Evolutionary conservation across 768 basidiomycete species (phyloP).

Genomic region (Leccinellum rugosiceps): DNA sequence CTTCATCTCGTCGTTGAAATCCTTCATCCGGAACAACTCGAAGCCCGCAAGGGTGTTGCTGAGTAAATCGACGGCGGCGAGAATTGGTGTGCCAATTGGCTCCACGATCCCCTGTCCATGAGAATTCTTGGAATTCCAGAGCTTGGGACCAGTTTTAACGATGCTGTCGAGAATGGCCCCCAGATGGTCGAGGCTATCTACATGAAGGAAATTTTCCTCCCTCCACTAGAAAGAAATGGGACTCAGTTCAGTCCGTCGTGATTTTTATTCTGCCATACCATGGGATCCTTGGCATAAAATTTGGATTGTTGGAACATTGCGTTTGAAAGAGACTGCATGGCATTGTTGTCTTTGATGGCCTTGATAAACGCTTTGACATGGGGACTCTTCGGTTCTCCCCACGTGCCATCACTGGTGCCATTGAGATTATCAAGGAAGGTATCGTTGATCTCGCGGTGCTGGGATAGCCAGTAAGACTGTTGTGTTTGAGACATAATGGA

Average conservation of each 20-base stretch:
- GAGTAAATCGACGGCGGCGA: background rate
- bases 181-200: background rate
- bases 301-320: background rate
- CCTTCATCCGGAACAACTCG: background rate
- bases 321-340: background rate
- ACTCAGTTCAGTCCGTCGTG: background rate
- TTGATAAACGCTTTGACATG: background rate
- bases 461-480: background rate
- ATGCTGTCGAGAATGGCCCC: background rate
- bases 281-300: background rate
- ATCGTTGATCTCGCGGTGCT: background rate
- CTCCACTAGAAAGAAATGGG: background rate
- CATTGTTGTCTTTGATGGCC: background rate
- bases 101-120: background rate
- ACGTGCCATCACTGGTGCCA: no score
- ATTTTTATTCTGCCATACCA: background rate
- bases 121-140: background rate
- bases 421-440: background rate
- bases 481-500: background rate
- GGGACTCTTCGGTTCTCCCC: rapidly evolving
- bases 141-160: background rate
- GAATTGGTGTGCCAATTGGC: background rate
- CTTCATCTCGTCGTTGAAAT: background rate
- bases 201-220: background rate
- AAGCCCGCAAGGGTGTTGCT: background rate